Evolutionary conservation across 1,139 yeast species (phyloP).

Genomic region (Scheffersomyces illinoinensis): DNA sequence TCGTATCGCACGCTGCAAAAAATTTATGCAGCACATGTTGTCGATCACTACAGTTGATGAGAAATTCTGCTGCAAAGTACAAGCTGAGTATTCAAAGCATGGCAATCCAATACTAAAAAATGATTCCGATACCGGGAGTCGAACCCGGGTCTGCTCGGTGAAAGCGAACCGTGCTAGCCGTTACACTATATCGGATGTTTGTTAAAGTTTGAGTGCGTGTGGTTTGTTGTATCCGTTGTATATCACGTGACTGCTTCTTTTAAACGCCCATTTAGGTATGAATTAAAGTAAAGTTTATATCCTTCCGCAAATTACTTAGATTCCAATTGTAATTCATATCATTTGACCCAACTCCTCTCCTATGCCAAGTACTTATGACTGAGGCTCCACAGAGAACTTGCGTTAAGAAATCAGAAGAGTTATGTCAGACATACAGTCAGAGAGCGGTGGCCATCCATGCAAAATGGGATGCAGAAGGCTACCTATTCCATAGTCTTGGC

Average conservation of each 20-base stretch:
- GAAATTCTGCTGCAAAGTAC: too few species aligned
- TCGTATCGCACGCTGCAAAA: too few species aligned
- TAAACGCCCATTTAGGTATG: too few species aligned
- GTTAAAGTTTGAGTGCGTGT: background rate
- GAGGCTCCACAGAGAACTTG: background rate
- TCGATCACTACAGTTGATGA: too few species aligned
- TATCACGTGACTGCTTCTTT: background rate
- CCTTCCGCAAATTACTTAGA: too few species aligned
- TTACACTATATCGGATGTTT: slow-evolving; percentile 65
- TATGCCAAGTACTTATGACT: too few species aligned
- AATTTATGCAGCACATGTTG: too few species aligned
- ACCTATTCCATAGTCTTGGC: too few species aligned
- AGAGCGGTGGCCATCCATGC: background rate
- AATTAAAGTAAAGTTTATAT: too few species aligned
- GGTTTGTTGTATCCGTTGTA: background rate
- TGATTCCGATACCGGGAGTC: slow-evolving; percentile 75
- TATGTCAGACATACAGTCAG: background rate
- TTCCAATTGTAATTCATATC: too few species aligned
- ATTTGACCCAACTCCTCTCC: too few species aligned
- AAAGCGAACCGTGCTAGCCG: slow-evolving; percentile 81
- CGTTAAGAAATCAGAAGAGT: slow-evolving; percentile 6
- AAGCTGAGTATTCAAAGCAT: too few species aligned
- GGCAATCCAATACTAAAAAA: slow-evolving; percentile 11
- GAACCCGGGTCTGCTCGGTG: slow-evolving; percentile 83
- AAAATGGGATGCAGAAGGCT: background rate